Conservation (phyloP, 1,284 basidiomycete genomes). For the Leccinum griseonigrum region DNA sequence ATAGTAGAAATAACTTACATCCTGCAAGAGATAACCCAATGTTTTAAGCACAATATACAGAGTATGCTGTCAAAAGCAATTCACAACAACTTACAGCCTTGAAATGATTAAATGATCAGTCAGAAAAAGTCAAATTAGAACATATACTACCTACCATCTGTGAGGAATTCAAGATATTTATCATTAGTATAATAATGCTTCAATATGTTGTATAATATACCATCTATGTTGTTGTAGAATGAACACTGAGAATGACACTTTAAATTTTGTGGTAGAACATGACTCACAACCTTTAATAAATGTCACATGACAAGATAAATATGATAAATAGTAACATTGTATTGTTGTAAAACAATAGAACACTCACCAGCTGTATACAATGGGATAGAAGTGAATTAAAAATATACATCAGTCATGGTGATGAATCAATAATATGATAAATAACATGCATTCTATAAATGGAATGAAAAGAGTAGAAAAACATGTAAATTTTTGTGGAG, state of each 20-base stretch:
- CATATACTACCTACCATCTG: too few relatives aligned
- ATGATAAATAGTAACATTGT: background rate
- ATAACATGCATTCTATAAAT: background rate
- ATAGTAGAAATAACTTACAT: background rate
- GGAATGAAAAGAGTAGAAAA: background rate
- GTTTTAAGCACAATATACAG: background rate
- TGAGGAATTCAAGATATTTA: too few relatives aligned
- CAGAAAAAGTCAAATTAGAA: too few relatives aligned
- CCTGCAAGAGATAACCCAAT: background rate
- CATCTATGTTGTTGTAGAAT: background rate
- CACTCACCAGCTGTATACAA: background rate
- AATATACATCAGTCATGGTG: background rate
- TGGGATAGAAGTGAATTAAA: too few relatives aligned
- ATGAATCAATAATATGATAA: background rate
- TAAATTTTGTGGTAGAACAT: background rate
- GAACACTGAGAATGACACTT: background rate
- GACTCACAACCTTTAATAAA: background rate
- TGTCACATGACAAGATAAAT: background rate
- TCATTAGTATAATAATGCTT: too few relatives aligned
- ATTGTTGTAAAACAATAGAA: background rate
- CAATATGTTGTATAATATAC: too few relatives aligned
- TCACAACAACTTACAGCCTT: too few relatives aligned
- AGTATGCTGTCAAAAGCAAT: rapidly evolving
- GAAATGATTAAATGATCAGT: too few relatives aligned
- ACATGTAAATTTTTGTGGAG: background rate